Percentiles rank a stretch among this genome's conserved stretches.
Conservation (phyloP, 1,139 yeast genomes). For the Meyerozyma athensensis region DNA sequence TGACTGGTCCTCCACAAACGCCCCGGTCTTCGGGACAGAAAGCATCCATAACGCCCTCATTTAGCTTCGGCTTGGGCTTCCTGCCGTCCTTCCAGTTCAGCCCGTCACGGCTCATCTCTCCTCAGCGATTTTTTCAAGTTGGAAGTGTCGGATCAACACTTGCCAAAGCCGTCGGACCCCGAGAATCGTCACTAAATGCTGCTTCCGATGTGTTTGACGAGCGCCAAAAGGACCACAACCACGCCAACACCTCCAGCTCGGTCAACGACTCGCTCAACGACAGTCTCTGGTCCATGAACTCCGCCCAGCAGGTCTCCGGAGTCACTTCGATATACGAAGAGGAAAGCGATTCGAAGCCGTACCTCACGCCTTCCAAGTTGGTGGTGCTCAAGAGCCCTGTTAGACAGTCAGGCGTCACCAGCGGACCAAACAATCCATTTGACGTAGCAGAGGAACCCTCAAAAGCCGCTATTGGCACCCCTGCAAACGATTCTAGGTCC, state of each 20-base stretch:
- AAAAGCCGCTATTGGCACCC: slow-evolving; percentile 22
- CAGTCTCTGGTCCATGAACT: slow-evolving; percentile 1
- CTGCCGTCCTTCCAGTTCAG: slow-evolving; percentile 43
- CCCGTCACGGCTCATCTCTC: slow-evolving; percentile 35
- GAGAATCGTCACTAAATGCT: slow-evolving; percentile 5
- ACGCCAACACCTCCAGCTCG: slow-evolving; percentile 14
- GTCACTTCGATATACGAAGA: slow-evolving; percentile 29
- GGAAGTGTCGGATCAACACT: slow-evolving; percentile 15
- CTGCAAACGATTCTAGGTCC: slow-evolving; percentile 35
- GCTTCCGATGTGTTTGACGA: slow-evolving; percentile 7
- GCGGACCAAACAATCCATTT: not conserved
- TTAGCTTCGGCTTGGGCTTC: slow-evolving; percentile 38
- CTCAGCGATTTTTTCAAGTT: slow-evolving; percentile 32
- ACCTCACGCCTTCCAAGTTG: slow-evolving; percentile 33
- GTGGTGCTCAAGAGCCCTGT: slow-evolving; percentile 5
- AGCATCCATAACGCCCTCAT: slow-evolving; percentile 28
- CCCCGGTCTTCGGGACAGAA: slow-evolving; percentile 18
- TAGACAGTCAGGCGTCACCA: not conserved
- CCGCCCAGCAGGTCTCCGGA: slow-evolving; percentile 15
- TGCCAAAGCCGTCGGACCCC: slow-evolving; percentile 8
- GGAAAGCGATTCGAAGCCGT: slow-evolving; percentile 12
- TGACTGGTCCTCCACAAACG: slow-evolving; percentile 24
- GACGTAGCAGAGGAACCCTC: not conserved
- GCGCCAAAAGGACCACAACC: slow-evolving; percentile 7
- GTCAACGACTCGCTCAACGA: slow-evolving; percentile 13